phyloP scores from a whole-genome alignment of 169 alveolate genomes.

The Toxoplasma gondii region DNA sequence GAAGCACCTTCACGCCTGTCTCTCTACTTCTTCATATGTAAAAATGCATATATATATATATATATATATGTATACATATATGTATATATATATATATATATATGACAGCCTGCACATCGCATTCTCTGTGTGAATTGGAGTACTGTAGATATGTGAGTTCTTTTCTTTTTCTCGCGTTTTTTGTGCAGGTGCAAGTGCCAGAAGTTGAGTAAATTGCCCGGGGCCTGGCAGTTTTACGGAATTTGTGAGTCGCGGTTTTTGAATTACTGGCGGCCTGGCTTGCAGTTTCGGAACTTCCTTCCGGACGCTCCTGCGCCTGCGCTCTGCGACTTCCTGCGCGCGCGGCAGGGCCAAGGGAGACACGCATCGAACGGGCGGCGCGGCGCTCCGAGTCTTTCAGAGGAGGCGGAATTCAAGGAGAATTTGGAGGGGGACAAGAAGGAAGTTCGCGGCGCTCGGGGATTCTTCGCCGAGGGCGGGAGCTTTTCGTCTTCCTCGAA shows the following conservation, averaged over 20 bases:
- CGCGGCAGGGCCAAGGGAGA: not conserved
- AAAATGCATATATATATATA: not conserved
- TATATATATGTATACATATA: no score
- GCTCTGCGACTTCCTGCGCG: conserved; percentile 1
- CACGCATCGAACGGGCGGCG: not conserved
- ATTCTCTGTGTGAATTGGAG: no score
- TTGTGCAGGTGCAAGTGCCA: conserved; percentile 27
- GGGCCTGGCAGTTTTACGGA: conserved; percentile 69
- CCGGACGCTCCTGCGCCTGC: conserved; percentile 23
- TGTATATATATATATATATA: no score
- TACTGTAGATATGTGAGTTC: no score
- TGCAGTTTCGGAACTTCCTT: conserved; percentile 23
- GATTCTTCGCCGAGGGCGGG: not conserved
- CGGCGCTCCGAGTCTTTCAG: not conserved
- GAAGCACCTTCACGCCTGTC: no score
- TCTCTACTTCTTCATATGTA: no score
- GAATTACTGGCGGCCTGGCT: conserved; percentile 58
- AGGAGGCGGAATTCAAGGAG: not conserved
- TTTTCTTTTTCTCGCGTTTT: not conserved
- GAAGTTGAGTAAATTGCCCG: conserved; percentile 53
- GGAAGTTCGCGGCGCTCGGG: not conserved
- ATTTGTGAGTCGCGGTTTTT: conserved; percentile 56
- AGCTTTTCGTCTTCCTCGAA: no score
- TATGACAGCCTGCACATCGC: no score
- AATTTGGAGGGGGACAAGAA: not conserved